Evolutionary conservation across 208 protist species (phyloP).

Genomic region (Phytomonas sp.): DNA sequence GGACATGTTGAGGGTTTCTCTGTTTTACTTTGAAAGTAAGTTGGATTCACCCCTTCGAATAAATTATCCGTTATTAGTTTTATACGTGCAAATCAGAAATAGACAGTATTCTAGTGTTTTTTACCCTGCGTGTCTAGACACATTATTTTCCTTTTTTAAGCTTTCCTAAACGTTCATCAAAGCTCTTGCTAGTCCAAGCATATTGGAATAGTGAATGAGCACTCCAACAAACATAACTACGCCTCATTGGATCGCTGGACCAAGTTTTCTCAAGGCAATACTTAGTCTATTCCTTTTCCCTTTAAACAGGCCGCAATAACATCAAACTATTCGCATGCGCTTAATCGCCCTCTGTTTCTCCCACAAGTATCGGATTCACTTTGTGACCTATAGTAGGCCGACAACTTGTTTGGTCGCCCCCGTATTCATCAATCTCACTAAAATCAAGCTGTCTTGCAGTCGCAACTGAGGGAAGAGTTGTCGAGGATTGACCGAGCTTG

Average conservation of each 20-base stretch:
- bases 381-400: slow-evolving; percentile 30
- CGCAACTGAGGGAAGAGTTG: background rate
- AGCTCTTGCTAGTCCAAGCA: background rate
- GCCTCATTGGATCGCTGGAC: background rate
- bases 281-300: background rate
- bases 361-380: slow-evolving; percentile 8
- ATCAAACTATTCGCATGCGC: background rate
- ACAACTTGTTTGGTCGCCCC: background rate
- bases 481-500: background rate
- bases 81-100: background rate
- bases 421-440: slow-evolving; percentile 12
- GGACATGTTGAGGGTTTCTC: background rate
- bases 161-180: background rate
- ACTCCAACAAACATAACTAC: background rate
- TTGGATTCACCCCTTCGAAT: background rate
- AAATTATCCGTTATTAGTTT: background rate
- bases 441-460: slow-evolving; percentile 16
- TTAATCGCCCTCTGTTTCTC: background rate
- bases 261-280: background rate
- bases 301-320: background rate
- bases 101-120: background rate
- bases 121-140: no score
- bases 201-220: background rate
- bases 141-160: background rate
- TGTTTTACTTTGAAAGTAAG: background rate